Conservation (phyloP, 768 basidiomycete genomes). For the Boletus edulis region DNA sequence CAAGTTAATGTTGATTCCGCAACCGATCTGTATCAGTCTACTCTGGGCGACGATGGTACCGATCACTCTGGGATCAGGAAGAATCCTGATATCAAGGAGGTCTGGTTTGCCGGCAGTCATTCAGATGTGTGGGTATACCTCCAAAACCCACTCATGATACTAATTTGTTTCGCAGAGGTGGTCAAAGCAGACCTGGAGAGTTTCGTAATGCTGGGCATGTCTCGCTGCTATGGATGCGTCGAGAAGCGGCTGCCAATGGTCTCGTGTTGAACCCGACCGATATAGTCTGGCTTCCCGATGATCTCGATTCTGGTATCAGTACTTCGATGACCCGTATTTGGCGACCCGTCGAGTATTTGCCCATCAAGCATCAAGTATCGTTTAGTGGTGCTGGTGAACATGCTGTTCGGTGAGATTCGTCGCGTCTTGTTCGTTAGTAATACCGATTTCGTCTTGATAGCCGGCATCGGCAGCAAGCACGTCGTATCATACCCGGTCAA, state of each 20-base stretch:
- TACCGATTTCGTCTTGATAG: slow-evolving; percentile 4
- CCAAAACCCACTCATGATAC: neutral
- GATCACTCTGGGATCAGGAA: too few relatives aligned
- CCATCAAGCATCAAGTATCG: slow-evolving; percentile 2
- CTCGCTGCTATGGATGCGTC: slow-evolving; percentile 9
- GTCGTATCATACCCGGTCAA: slow-evolving; percentile 28
- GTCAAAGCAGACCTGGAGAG: neutral
- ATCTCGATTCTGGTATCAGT: slow-evolving; percentile 1
- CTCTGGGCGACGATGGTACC: too few relatives aligned
- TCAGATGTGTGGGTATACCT: slow-evolving; percentile 6
- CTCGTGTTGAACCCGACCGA: neutral
- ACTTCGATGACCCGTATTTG: slow-evolving; percentile 1
- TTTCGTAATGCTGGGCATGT: slow-evolving; percentile 1
- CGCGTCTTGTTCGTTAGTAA: neutral
- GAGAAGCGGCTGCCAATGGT: slow-evolving; percentile 4
- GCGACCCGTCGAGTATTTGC: neutral
- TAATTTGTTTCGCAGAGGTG: slow-evolving; percentile 1
- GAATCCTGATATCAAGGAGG: slow-evolving; percentile 7
- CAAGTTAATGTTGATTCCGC: too few relatives aligned
- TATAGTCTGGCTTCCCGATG: slow-evolving; percentile 1
- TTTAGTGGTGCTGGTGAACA: slow-evolving; percentile 10
- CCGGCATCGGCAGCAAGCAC: slow-evolving; percentile 14
- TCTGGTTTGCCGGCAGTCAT: slow-evolving; percentile 13
- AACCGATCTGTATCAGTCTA: too few relatives aligned
- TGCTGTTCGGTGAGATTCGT: neutral